Evolutionary conservation across 2,329 filamentous ascomycete genomes (phyloP).

Genomic region (Colletotrichum camelliae): DNA sequence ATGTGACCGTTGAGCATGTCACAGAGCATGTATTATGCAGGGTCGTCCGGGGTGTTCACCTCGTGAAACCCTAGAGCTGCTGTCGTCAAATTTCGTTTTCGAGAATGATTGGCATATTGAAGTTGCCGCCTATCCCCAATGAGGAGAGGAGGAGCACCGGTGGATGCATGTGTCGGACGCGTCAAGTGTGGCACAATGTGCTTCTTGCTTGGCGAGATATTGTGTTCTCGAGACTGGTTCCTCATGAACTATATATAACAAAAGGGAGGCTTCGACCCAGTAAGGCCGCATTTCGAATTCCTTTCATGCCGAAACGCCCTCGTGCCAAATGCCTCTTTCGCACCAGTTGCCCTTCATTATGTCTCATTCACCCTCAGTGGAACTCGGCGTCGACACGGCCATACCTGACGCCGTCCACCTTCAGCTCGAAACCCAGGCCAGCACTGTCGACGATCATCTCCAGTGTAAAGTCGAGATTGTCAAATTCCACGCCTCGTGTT

Average conservation of each 20-base stretch:
- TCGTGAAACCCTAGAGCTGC: background rate
- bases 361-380: conserved; percentile 50
- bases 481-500: conserved; percentile 80
- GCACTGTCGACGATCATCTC: conserved; percentile 85
- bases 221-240: conserved; percentile 5
- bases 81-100: background rate
- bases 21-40: background rate
- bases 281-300: background rate
- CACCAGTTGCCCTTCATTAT: background rate
- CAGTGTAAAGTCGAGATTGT: conserved; percentile 81
- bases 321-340: background rate
- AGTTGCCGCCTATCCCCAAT: background rate
- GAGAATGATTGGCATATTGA: background rate
- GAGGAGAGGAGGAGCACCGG: background rate
- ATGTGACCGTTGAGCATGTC: background rate
- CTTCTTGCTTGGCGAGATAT: background rate
- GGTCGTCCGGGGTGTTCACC: background rate
- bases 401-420: conserved; percentile 79
- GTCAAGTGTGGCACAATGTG: conserved; percentile 7
- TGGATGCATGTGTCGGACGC: background rate
- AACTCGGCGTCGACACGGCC: conserved; percentile 81
- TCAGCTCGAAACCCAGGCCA: conserved; percentile 77
- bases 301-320: background rate
- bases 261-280: background rate
- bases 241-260: conserved; percentile 4